Base-by-base conservation (phyloP, 177 flowering plant species). In the Vitis hybrid region DNA sequence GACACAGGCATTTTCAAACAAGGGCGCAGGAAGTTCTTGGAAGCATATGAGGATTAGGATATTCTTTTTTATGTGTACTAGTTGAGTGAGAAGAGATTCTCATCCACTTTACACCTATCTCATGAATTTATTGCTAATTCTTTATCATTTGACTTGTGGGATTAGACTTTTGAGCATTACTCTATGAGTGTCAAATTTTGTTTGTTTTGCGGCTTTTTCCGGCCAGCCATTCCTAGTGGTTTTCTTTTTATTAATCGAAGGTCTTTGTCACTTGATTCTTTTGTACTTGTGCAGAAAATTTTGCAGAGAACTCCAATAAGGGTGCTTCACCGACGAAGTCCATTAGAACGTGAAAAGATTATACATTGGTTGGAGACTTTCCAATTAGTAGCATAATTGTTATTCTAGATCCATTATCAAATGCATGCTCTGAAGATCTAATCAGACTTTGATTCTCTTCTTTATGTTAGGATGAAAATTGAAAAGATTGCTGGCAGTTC, bases 321-420 rank as follows among this genome's bases (percentile, higher is more conserved):
- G 77, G 99, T 94, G 76, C 95, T 96, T 68, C 99, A 96, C 70
- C 96, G 99, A 44, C 88, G 98, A 78, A 96, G 99, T 77, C 98
- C 98, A 69, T 77, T 96, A 66, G 99, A 85, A 33, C 91, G 97
- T 68, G 92, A 86, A 78, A 93, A 86, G 78, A 84, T 80, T 65
- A 90, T 96, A 53, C 97, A 94, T 74, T 94, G 98, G 99, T 94
- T 74, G 24, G 86, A 58, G 53, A 14, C 55, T 65, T 68, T 74
- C 13, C 18, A 3, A 50, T 50, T 52, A 11, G 54, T 53, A 49
- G 67, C 61, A 62, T 44, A 15, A 24, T 17, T 60, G 9, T 3
- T 64, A 12, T 63, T 38, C 49, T 59, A 22, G 20, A 14, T 53
- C 20, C 59, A 54, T 18, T 52, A 2, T 6, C 28, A 47, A 24